Percentiles rank a stretch among this genome's conserved stretches.
Conservation (phyloP, 108 stramenopile genomes). For the Discostella stelligeroides region DNA sequence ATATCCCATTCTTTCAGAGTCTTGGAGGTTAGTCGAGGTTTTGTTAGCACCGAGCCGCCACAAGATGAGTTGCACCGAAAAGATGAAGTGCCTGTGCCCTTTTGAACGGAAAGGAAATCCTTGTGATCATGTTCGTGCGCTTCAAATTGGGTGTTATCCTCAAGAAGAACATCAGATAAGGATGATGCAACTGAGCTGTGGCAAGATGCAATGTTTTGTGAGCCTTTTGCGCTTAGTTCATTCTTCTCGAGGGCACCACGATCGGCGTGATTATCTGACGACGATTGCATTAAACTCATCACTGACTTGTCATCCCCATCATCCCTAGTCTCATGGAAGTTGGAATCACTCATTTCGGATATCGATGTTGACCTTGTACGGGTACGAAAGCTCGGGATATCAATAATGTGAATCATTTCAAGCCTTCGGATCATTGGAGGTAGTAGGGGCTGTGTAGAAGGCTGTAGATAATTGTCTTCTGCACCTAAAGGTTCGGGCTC, state of each 20-base stretch:
- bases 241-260: constrained; percentile 2
- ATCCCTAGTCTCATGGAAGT: neutral
- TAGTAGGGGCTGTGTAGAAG: constrained; percentile 4
- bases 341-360: constrained; percentile 38
- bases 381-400: constrained; percentile 21
- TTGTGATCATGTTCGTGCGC: neutral
- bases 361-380: constrained; percentile 28
- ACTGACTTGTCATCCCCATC: neutral
- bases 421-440: constrained; percentile 31
- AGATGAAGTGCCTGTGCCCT: neutral
- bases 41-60: neutral
- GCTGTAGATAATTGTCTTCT: neutral
- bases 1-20: constrained; percentile 30
- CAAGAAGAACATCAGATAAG: constrained; percentile 6
- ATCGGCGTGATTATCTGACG: too few species aligned
- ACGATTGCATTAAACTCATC: neutral
- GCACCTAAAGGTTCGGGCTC: neutral
- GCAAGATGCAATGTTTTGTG: constrained; percentile 24
- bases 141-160: constrained; percentile 9
- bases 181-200: constrained; percentile 22
- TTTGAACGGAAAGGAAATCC: neutral
- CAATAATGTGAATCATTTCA: neutral
- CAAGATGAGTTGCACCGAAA: neutral
- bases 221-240: constrained; percentile 14
- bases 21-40: constrained; percentile 16